A percentile compares a stretch with the other conserved stretches of the same genome.
These are phyloP conservation scores for Colletotrichum tanaceti DNA, from an alignment of 2,329 filamentous ascomycete species.

Conservation along the genomic window DNA sequence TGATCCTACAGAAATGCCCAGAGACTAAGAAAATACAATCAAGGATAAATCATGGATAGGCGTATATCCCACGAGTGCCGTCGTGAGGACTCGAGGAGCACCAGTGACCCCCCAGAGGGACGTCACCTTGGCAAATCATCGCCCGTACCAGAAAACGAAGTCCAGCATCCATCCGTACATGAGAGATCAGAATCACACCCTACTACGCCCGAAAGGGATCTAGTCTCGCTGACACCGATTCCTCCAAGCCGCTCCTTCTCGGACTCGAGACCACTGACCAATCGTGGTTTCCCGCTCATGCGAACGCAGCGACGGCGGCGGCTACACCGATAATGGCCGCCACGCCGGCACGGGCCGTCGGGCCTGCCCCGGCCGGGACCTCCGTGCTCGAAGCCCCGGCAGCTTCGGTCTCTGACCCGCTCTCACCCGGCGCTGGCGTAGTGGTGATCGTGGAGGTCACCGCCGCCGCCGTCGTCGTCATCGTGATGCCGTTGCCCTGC, in stretches of 20 bases:
- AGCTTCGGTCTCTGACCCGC: background rate
- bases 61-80: no score
- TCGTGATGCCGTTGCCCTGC: background rate
- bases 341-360: slow-evolving; percentile 27
- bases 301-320: slow-evolving; percentile 7
- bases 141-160: background rate
- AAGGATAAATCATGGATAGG: no score
- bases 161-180: background rate
- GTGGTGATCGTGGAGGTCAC: background rate
- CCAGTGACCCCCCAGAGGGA: no score
- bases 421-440: background rate
- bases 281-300: background rate
- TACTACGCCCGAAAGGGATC: background rate
- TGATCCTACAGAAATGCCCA: no score
- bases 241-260: no score
- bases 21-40: no score
- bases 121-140: no score
- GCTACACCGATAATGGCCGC: slow-evolving; percentile 20
- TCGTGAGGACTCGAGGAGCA: no score
- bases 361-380: slow-evolving; percentile 23
- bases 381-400: background rate
- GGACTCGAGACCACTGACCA: background rate
- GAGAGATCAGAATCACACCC: background rate
- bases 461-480: background rate
- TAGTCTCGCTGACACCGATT: background rate